Percentiles rank a stretch among this genome's conserved stretches.
Evolutionary conservation across 2,329 filamentous ascomycete genomes (phyloP).

Genomic region (Mycosphaerella sp.): DNA sequence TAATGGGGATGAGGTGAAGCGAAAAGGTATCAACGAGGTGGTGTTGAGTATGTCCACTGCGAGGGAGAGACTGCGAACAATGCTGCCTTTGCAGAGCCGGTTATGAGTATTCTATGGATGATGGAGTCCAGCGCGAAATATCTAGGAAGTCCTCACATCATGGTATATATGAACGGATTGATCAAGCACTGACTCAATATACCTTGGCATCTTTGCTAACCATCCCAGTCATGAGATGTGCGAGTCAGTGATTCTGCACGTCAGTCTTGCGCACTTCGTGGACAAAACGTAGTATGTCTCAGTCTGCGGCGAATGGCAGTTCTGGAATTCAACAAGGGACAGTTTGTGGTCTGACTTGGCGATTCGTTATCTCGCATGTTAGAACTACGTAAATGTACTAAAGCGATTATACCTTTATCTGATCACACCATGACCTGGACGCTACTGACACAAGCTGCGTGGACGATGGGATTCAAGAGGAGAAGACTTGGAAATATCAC

Average conservation of each 20-base stretch:
- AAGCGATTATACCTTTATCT: too few relatives aligned
- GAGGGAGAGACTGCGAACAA: background rate
- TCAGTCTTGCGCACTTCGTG: constrained; percentile 4
- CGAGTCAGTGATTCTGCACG: background rate
- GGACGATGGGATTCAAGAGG: too few relatives aligned
- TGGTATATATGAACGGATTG: too few relatives aligned
- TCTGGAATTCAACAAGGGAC: too few relatives aligned
- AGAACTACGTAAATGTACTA: too few relatives aligned
- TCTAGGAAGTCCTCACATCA: too few relatives aligned
- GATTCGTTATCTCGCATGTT: too few relatives aligned
- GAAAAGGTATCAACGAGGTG: constrained; percentile 1
- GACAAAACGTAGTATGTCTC: constrained; percentile 6
- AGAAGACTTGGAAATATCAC: too few relatives aligned
- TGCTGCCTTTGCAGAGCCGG: constrained; percentile 3
- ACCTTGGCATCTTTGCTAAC: background rate
- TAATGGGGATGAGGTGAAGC: background rate
- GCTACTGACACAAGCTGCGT: too few relatives aligned
- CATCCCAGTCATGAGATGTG: background rate
- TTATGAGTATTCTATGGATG: background rate
- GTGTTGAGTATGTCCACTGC: constrained; percentile 1
- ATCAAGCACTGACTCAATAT: background rate
- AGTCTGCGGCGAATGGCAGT: background rate
- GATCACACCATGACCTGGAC: too few relatives aligned
- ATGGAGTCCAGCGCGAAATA: too few relatives aligned
- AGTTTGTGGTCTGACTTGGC: too few relatives aligned